Percentiles rank a stretch among this genome's conserved stretches.
These are phyloP conservation scores for Psilocybe mexicana DNA, from an alignment of 1,284 basidiomycete genomes.

Conservation along the genomic window DNA sequence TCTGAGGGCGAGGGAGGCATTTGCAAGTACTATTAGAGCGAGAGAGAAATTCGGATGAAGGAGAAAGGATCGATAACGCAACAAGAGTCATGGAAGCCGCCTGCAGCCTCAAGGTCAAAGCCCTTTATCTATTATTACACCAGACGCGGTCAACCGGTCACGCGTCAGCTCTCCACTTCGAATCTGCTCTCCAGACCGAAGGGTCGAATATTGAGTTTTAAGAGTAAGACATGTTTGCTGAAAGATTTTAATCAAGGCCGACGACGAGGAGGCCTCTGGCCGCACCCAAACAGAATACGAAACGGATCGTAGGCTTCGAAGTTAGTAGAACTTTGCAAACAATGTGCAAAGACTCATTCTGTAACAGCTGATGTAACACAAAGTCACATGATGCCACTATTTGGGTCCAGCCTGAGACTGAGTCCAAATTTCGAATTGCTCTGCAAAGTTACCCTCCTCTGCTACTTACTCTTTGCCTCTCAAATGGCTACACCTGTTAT, in stretches of 20 bases:
- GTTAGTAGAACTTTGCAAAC: too few relatives aligned
- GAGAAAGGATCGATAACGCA: not conserved
- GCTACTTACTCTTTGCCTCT: not conserved
- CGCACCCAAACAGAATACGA: too few relatives aligned
- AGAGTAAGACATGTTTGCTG: too few relatives aligned
- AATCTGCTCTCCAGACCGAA: too few relatives aligned
- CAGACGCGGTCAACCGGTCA: not conserved
- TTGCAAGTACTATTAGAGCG: not conserved
- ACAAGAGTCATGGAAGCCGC: slow-evolving; percentile 6
- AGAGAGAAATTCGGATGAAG: slow-evolving; percentile 1
- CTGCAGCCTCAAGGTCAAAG: slow-evolving; percentile 16
- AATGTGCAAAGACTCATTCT: too few relatives aligned
- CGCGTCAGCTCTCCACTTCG: not conserved
- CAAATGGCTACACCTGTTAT: slow-evolving; percentile 75
- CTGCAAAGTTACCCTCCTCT: not conserved
- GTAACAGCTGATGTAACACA: too few relatives aligned
- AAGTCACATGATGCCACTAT: too few relatives aligned
- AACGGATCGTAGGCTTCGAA: too few relatives aligned
- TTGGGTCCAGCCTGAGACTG: too few relatives aligned
- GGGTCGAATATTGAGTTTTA: too few relatives aligned
- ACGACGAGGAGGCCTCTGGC: too few relatives aligned
- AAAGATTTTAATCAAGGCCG: too few relatives aligned
- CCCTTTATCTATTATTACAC: not conserved
- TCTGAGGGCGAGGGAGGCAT: not conserved
- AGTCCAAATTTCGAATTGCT: not conserved